phyloP scores from a whole-genome alignment of 176 grass and related monocot species.

The Metroxylon sagu region DNA sequence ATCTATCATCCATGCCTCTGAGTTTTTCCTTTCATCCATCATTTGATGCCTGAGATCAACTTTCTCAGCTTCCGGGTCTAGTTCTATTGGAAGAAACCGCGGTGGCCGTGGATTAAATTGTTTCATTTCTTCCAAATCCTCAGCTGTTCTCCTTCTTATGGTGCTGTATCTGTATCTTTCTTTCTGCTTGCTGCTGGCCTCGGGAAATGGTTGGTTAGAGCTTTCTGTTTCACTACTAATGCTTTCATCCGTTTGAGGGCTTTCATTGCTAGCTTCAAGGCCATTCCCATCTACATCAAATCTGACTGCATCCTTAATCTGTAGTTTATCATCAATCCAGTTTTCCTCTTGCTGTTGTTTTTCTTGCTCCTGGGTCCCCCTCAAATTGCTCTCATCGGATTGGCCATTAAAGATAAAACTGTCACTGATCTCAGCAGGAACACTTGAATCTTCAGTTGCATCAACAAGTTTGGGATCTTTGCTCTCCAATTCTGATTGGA shows the following conservation, averaged over 20 bases:
- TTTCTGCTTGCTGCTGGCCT: not conserved
- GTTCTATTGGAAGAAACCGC: conserved; percentile 8
- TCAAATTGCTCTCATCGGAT: too few relatives aligned
- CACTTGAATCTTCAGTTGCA: too few relatives aligned
- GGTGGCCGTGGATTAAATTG: conserved; percentile 16
- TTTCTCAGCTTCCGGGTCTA: conserved; percentile 10
- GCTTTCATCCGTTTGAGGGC: not conserved
- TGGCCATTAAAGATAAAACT: too few relatives aligned
- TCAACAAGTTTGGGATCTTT: too few relatives aligned
- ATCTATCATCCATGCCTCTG: conserved; percentile 22
- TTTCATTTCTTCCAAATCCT: conserved; percentile 6
- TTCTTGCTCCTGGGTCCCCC: too few relatives aligned
- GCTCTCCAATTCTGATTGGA: too few relatives aligned
- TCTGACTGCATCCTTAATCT: too few relatives aligned
- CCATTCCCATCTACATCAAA: too few relatives aligned
- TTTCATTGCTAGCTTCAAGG: not conserved
- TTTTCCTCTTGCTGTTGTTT: too few relatives aligned
- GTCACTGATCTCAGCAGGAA: too few relatives aligned
- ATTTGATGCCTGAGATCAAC: conserved; percentile 19
- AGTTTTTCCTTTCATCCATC: conserved; percentile 12
- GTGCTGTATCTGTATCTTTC: not conserved
- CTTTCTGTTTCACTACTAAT: too few relatives aligned
- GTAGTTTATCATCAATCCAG: too few relatives aligned
- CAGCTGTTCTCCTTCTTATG: not conserved
- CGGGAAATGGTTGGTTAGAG: not conserved